Evolutionary conservation across 2,329 filamentous ascomycete species (phyloP).

Genomic region (Elsinoe fawcettii): DNA sequence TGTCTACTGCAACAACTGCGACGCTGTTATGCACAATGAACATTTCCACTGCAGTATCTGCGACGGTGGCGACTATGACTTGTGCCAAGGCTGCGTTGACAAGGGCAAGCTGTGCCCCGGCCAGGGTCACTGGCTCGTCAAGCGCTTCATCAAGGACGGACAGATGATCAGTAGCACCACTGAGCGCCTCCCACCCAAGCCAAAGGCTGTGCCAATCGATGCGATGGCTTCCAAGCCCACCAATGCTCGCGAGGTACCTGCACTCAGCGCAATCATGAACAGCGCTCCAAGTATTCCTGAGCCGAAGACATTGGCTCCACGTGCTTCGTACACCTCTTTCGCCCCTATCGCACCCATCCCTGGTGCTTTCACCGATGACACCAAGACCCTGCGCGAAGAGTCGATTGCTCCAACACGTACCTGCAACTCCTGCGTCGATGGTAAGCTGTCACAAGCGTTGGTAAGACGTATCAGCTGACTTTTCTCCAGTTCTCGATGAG

Average conservation of each 20-base stretch:
- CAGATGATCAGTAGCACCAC: conserved; percentile 78
- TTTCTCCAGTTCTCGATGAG: conserved; percentile 50
- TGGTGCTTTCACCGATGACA: conserved; percentile 38
- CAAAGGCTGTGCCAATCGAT: conserved; percentile 30
- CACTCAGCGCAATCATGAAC: conserved; percentile 3
- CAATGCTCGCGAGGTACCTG: background rate
- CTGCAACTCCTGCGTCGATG: conserved; percentile 62
- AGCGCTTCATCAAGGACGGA: conserved; percentile 72
- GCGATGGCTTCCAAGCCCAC: conserved; percentile 16
- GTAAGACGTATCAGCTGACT: background rate
- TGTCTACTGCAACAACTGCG: conserved; percentile 91
- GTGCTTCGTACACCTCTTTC: background rate
- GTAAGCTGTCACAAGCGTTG: conserved; percentile 32
- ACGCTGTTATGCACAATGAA: conserved; percentile 64
- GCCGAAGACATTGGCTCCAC: conserved; percentile 20
- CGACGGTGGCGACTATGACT: conserved; percentile 87
- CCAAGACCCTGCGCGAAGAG: conserved; percentile 32
- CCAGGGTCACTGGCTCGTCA: conserved; percentile 86
- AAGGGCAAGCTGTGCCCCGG: conserved; percentile 69
- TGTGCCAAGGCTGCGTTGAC: conserved; percentile 74
- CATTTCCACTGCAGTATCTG: conserved; percentile 96
- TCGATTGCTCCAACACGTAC: conserved; percentile 47
- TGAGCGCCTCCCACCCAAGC: conserved; percentile 65
- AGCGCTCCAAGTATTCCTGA: conserved; percentile 18
- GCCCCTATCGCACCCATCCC: conserved; percentile 32